phyloP scores from a whole-genome alignment of 176 grass and related monocot species.

The Sorghum bicolor region DNA sequence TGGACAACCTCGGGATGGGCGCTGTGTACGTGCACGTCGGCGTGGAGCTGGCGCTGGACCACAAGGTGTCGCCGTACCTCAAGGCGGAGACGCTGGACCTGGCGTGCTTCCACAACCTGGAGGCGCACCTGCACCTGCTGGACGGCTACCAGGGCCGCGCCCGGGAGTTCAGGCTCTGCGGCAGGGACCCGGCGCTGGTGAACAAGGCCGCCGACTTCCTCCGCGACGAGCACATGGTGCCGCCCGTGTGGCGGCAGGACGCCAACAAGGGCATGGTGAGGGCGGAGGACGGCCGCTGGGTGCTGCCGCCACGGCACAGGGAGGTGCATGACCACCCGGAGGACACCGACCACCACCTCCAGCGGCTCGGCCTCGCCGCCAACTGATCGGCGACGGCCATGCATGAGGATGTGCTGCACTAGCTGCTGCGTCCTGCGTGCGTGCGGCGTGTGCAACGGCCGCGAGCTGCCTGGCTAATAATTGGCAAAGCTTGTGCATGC shows the following conservation, averaged over 20 bases:
- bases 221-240: slow-evolving; percentile 45
- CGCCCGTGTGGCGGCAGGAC: slow-evolving; percentile 45
- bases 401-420: too few relatives aligned
- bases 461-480: too few relatives aligned
- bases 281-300: slow-evolving; percentile 39
- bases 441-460: too few relatives aligned
- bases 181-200: slow-evolving; percentile 56
- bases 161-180: slow-evolving; percentile 32
- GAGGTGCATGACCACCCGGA: slow-evolving; percentile 28
- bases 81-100: slow-evolving; percentile 22
- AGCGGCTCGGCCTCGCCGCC: slow-evolving; percentile 22
- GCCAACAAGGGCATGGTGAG: slow-evolving; percentile 69
- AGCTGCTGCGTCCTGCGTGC: too few relatives aligned
- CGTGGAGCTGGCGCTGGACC: slow-evolving; percentile 41
- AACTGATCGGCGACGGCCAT: too few relatives aligned
- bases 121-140: slow-evolving; percentile 36
- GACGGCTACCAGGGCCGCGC: slow-evolving; percentile 31
- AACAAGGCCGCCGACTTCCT: slow-evolving; percentile 63
- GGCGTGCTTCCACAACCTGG: slow-evolving; percentile 50
- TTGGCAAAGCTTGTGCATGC: too few relatives aligned
- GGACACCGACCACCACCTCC: slow-evolving; percentile 45
- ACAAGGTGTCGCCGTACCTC: slow-evolving; percentile 48
- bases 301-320: slow-evolving; percentile 24
- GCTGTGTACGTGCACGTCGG: slow-evolving; percentile 48
- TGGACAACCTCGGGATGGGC: not conserved